Evolutionary conservation across 2,329 filamentous ascomycete genomes (phyloP).

Genomic region (Periconia digitata): DNA sequence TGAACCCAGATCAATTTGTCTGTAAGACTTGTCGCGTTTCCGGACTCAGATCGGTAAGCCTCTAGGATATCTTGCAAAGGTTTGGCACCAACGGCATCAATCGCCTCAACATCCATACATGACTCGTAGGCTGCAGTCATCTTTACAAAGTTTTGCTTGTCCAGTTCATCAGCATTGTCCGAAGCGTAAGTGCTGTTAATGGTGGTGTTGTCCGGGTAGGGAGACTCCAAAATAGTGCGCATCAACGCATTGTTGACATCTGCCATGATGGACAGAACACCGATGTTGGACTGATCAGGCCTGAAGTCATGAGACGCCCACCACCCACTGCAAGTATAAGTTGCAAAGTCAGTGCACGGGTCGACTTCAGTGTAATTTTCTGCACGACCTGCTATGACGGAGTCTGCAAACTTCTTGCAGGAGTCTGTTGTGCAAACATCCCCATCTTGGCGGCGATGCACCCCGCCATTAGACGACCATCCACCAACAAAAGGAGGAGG

Average conservation of each 20-base stretch:
- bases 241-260: conserved; percentile 42
- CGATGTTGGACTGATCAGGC: conserved; percentile 57
- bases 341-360: conserved; percentile 66
- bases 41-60: not conserved
- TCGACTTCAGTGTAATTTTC: conserved; percentile 60
- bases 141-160: conserved; percentile 1
- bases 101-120: not conserved
- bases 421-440: conserved; percentile 5
- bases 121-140: conserved; percentile 1
- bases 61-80: not conserved
- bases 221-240: conserved; percentile 61
- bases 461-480: conserved; percentile 1
- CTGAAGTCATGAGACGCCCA: conserved; percentile 63
- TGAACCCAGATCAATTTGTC: not conserved
- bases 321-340: conserved; percentile 67
- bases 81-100: not conserved
- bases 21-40: not conserved
- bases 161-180: conserved; percentile 33
- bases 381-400: conserved; percentile 6
- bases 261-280: conserved; percentile 6
- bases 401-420: conserved; percentile 8
- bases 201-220: conserved; percentile 42
- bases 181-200: conserved; percentile 8
- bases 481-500: conserved; percentile 6
- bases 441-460: conserved; percentile 3